phyloP scores from a whole-genome alignment of 2,329 filamentous ascomycete species.

The Metarhizium rileyi region DNA sequence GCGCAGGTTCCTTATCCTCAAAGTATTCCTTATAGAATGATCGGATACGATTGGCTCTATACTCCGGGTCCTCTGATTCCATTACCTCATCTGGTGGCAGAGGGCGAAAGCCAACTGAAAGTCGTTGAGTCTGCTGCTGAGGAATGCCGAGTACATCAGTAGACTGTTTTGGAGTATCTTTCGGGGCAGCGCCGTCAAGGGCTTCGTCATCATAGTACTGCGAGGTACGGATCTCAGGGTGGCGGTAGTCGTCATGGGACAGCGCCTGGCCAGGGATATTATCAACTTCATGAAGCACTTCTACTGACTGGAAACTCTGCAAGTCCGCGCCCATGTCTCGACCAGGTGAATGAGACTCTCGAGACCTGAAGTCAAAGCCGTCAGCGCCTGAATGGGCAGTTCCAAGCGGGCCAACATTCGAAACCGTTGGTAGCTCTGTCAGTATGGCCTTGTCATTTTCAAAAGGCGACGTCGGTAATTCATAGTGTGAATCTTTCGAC shows the following conservation, averaged over 20 bases:
- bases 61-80: constrained; percentile 80
- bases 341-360: constrained; percentile 20
- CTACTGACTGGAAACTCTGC: constrained; percentile 19
- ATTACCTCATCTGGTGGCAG: constrained; percentile 75
- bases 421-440: constrained; percentile 7
- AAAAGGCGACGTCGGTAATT: constrained; percentile 13
- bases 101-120: constrained; percentile 70
- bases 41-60: constrained; percentile 88
- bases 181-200: constrained; percentile 21
- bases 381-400: constrained; percentile 11
- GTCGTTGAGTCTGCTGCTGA: constrained; percentile 42
- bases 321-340: constrained; percentile 27
- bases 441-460: constrained; percentile 10
- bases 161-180: constrained; percentile 19
- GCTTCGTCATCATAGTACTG: constrained; percentile 24
- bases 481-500: constrained; percentile 18
- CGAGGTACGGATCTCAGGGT: constrained; percentile 20
- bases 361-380: constrained; percentile 14
- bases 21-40: constrained; percentile 99
- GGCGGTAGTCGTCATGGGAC: constrained; percentile 8
- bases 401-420: constrained; percentile 8
- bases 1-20: constrained; percentile 58
- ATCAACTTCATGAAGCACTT: constrained; percentile 9
- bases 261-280: constrained; percentile 4
- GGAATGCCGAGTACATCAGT: constrained; percentile 41